Evolutionary conservation across 257 asterid genomes (phyloP).

Genomic region (Pogostemon cablin): DNA sequence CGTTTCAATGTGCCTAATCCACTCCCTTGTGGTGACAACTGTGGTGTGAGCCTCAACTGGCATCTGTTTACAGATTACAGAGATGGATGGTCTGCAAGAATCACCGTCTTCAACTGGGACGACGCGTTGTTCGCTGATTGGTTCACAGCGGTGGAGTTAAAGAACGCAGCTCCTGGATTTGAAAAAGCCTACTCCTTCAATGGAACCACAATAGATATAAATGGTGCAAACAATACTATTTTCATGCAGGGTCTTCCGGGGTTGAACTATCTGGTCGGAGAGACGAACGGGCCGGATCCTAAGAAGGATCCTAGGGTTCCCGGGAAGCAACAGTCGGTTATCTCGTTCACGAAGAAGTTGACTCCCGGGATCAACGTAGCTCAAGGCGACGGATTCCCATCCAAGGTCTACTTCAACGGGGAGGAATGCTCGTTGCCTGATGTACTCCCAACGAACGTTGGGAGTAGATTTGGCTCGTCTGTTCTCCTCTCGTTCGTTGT

Average conservation of each 20-base stretch:
- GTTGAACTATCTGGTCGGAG: conserved; percentile 78
- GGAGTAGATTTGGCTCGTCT: conserved; percentile 42
- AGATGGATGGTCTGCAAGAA: conserved; percentile 90
- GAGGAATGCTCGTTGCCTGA: conserved; percentile 83
- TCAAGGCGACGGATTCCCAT: conserved; percentile 85
- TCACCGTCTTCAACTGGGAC: conserved; percentile 93
- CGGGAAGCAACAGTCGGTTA: conserved; percentile 91
- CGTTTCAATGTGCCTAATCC: conserved; percentile 71
- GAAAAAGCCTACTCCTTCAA: conserved; percentile 82
- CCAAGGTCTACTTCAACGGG: conserved; percentile 88
- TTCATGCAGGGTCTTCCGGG: conserved; percentile 86
- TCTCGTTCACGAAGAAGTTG: conserved; percentile 81
- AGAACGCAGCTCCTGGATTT: conserved; percentile 64
- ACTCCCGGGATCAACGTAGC: conserved; percentile 64
- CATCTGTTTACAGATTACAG: conserved; percentile 76
- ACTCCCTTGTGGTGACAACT: conserved; percentile 76
- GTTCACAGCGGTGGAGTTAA: conserved; percentile 80
- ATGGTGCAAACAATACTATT: conserved; percentile 61
- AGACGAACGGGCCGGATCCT: conserved; percentile 58
- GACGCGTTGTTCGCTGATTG: conserved; percentile 65
- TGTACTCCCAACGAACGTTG: conserved; percentile 57
- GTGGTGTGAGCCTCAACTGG: conserved; percentile 95
- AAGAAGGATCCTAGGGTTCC: conserved; percentile 64
- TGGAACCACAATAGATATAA: conserved; percentile 47
- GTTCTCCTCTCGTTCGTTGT: conserved; percentile 28